Conservation (phyloP, 2,329 filamentous ascomycete genomes). For the Fusarium paranaense region DNA sequence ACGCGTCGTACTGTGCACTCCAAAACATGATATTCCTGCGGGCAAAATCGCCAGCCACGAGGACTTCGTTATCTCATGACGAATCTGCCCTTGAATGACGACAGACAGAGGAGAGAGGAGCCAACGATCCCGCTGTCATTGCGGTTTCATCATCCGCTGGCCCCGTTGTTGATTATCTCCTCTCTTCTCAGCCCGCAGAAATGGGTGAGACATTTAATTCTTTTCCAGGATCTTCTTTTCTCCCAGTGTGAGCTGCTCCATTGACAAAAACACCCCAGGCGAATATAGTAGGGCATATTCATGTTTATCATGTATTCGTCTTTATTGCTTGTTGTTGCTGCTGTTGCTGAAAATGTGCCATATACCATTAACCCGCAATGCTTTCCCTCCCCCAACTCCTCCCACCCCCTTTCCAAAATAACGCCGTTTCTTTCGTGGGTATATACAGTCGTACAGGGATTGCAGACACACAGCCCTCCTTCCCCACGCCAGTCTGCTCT, state of each 20-base stretch:
- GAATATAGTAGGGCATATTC: neutral
- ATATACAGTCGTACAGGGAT: slow-evolving; percentile 41
- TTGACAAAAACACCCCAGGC: neutral
- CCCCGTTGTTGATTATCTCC: neutral
- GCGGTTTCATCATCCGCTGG: neutral
- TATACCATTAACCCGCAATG: slow-evolving; percentile 19
- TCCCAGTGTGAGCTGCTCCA: neutral
- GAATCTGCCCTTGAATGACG: neutral
- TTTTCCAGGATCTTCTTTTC: neutral
- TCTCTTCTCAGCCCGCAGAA: neutral
- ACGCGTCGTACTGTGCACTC: neutral
- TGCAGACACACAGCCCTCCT: slow-evolving; percentile 9
- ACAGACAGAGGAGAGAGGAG: neutral
- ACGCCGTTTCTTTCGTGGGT: slow-evolving; percentile 42
- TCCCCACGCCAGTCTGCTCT: slow-evolving; percentile 12
- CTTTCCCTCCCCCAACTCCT: neutral
- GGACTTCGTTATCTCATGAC: slow-evolving; percentile 1
- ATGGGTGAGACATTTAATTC: slow-evolving; percentile 8
- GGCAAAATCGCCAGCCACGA: neutral
- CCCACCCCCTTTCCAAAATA: slow-evolving; percentile 17
- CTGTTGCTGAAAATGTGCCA: slow-evolving; percentile 2
- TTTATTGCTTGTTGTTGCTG: neutral
- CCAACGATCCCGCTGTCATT: neutral
- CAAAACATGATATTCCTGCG: slow-evolving; percentile 1
- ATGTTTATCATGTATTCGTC: slow-evolving; percentile 4